Percentiles rank a stretch among this genome's conserved stretches.
Evolutionary conservation across 129 eudicot genomes (phyloP).

Genomic region (Artemisia argyi): DNA sequence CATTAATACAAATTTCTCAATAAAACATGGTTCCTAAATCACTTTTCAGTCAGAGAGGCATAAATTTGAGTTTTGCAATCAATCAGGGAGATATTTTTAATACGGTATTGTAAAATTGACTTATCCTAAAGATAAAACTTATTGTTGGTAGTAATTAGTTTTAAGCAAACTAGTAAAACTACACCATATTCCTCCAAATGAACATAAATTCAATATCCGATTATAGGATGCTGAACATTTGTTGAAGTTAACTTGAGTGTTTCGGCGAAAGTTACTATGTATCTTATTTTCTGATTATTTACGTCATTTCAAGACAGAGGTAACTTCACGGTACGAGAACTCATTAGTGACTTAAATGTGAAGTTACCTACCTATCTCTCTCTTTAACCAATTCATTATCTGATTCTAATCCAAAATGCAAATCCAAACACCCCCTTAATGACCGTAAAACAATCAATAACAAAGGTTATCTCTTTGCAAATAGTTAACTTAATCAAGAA

Average conservation of each 20-base stretch:
- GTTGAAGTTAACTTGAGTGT: neutral
- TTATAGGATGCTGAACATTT: neutral
- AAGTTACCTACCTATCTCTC: neutral
- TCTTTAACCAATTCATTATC: neutral
- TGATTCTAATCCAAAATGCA: neutral
- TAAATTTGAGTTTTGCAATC: neutral
- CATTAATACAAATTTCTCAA: neutral
- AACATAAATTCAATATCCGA: neutral
- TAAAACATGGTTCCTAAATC: neutral
- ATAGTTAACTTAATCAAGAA: too few species aligned
- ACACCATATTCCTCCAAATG: neutral
- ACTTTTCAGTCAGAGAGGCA: neutral
- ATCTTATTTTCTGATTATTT: neutral
- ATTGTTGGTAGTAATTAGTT: neutral
- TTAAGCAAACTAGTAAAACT: too few species aligned
- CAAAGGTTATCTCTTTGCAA: constrained; percentile 1
- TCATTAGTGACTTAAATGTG: neutral
- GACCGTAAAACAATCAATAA: neutral
- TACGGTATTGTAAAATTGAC: neutral
- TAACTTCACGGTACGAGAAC: neutral
- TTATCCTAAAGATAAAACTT: neutral
- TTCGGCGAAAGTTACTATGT: neutral
- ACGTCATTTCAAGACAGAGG: neutral
- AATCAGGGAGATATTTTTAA: neutral
- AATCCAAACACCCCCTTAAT: neutral